Percentiles rank a stretch among this genome's conserved stretches.
Conservation (phyloP, 2,329 filamentous ascomycete species). For the Rhinocladiella mackenziei region DNA sequence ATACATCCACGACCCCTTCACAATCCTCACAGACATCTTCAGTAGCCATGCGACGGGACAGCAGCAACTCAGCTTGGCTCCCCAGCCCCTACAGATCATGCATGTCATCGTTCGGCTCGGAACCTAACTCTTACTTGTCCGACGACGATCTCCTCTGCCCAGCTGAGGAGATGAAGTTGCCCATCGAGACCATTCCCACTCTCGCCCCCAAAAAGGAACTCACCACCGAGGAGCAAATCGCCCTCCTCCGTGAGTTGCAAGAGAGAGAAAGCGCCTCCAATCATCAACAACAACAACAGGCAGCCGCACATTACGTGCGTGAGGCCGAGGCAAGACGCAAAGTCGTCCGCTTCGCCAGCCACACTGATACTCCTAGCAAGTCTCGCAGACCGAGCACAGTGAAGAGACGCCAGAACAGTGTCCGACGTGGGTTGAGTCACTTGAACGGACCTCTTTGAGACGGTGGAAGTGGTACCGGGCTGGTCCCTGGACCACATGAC, state of each 20-base stretch:
- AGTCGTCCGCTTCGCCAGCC: conserved; percentile 26
- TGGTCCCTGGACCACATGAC: conserved; percentile 7
- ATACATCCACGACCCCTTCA: conserved; percentile 11
- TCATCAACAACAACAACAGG: conserved; percentile 13
- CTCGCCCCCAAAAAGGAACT: conserved; percentile 25
- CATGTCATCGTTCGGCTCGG: conserved; percentile 25
- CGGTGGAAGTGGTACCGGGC: conserved; percentile 4
- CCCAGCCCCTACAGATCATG: conserved; percentile 29
- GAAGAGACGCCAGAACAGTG: conserved; percentile 16
- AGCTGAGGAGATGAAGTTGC: conserved; percentile 19
- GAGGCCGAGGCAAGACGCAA: conserved; percentile 19
- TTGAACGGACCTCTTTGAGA: conserved; percentile 24
- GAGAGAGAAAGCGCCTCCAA: conserved; percentile 25
- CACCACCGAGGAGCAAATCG: conserved; percentile 30
- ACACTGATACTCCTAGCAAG: conserved; percentile 12
- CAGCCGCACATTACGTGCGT: conserved; percentile 5
- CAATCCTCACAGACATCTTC: conserved; percentile 16
- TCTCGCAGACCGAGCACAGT: conserved; percentile 20
- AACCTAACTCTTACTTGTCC: conserved; percentile 29
- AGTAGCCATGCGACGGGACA: conserved; percentile 25
- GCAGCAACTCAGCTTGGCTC: conserved; percentile 28
- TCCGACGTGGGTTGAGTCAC: conserved; percentile 14
- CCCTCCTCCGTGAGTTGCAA: conserved; percentile 27
- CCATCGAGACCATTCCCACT: conserved; percentile 26
- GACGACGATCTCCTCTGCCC: conserved; percentile 28